Evolutionary conservation across 345 rosid species (phyloP), one percentile per base, ranked within the genome.

Genomic region (Eucalyptus urophylla): DNA sequence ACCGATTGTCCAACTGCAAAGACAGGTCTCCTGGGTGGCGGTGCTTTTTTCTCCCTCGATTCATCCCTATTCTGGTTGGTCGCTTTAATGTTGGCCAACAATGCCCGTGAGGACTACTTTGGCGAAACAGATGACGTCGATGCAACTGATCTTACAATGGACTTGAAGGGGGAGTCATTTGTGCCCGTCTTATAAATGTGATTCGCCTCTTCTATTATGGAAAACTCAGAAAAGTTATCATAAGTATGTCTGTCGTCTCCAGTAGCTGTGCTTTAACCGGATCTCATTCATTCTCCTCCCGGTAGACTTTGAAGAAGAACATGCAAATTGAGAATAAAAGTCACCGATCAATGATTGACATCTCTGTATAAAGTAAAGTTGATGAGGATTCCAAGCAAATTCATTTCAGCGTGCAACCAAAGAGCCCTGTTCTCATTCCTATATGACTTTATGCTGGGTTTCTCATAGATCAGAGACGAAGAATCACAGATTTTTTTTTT

Each of bases 61-160:
- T 94, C 98, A 21, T 91, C 97, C 62, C 95, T 95, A 88, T 95
- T 97, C 92, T 97, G 98, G 98, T 86, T 97, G 88, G 93, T 96
- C 69, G 92, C 98, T 49, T 93, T 97, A 9, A 95, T 97, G 98
- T 91, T 97, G 33, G 97, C 97, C 83, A 94, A 93, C 90, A 97
- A 97, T 86, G 96, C 96, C 25, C 94, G 99, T 37, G 97, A 97
- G 93, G 98, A 96, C 91, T 96, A 94, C 95, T 95, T 96, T 87
- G 96, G 93, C 25, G 96, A 95, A 88, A 87, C 91, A 33, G 95
- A 89, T 65, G 85, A 89, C 86, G 10, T 49, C 7, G 51, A 16
- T 49, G 51, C 24, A 53, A 21, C 25, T 53, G 47, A 21, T 6
- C 47, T 76, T 14, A 6, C 27, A 11, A 27, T 1, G 83, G 83